Percentiles rank a stretch among this genome's conserved stretches.
Conservation (phyloP, 352 stramenopile species). For the Thraustochytrium striatum region DNA sequence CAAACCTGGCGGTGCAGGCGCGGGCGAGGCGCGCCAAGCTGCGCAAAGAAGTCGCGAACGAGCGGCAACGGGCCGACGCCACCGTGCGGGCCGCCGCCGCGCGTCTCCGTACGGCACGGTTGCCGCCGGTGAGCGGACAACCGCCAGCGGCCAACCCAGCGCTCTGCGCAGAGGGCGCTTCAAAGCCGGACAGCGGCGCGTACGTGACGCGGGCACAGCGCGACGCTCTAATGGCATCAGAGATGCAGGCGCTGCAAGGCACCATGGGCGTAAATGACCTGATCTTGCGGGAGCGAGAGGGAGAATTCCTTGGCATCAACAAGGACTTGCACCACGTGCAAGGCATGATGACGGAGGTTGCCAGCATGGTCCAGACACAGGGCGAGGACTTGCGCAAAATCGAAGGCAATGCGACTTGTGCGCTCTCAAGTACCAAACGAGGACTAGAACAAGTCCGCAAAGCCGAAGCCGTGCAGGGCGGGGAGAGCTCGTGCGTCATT, state of each 20-base stretch:
- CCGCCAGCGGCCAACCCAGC: neutral
- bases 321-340: neutral
- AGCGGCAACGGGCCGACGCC: neutral
- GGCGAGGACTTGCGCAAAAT: neutral
- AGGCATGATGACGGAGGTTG: neutral
- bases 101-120: neutral
- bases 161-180: neutral
- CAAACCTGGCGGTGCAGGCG: neutral
- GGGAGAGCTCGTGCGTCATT: neutral
- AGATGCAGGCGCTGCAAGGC: slow-evolving; percentile 14
- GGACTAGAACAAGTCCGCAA: neutral
- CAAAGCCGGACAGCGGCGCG: neutral
- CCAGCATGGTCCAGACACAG: neutral
- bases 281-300: slow-evolving; percentile 28
- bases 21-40: neutral
- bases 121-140: neutral
- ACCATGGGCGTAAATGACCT: slow-evolving; percentile 10
- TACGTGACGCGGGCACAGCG: neutral
- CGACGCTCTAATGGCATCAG: neutral
- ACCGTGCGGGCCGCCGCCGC: neutral
- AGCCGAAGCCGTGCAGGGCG: neutral
- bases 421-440: neutral
- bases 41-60: neutral
- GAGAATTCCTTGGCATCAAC: neutral
- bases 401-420: neutral